phyloP scores from a whole-genome alignment of 108 stramenopile species.

The Cyclotella distinguenda region DNA sequence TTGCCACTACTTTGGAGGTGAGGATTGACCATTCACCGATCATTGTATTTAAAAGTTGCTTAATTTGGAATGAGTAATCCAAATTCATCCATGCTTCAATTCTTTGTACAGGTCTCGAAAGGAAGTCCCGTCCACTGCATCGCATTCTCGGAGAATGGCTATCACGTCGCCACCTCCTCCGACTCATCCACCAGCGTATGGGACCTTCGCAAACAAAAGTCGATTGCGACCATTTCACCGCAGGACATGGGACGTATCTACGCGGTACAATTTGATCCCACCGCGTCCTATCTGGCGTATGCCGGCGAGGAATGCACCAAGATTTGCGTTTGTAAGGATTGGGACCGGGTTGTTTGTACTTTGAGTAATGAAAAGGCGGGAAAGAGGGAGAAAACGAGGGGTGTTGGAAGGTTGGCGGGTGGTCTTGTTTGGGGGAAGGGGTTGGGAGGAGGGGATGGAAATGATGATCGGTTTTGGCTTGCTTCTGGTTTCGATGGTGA shows the following conservation, averaged over 20 bases:
- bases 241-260: slow-evolving; percentile 41
- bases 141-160: slow-evolving; percentile 87
- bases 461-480: slow-evolving; percentile 40
- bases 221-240: slow-evolving; percentile 43
- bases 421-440: slow-evolving; percentile 12
- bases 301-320: slow-evolving; percentile 50
- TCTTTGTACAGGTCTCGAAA: slow-evolving; percentile 37
- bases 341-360: slow-evolving; percentile 51
- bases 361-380: slow-evolving; percentile 23
- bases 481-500: slow-evolving; percentile 43
- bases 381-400: slow-evolving; percentile 18
- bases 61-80: no score
- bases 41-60: no score
- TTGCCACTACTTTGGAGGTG: slow-evolving; percentile 57
- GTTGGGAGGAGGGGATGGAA: slow-evolving; percentile 8
- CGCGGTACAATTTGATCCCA: slow-evolving; percentile 60
- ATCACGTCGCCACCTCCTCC: slow-evolving; percentile 64
- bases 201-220: slow-evolving; percentile 87
- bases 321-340: slow-evolving; percentile 75
- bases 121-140: slow-evolving; percentile 55
- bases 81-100: no score
- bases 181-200: slow-evolving; percentile 50
- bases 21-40: no score
- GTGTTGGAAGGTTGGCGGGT: slow-evolving; percentile 3
- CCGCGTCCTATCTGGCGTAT: slow-evolving; percentile 73